These are phyloP conservation scores for Daldinia loculata DNA, from an alignment of 495 filamentous ascomycete species.

Conservation along the genomic window DNA sequence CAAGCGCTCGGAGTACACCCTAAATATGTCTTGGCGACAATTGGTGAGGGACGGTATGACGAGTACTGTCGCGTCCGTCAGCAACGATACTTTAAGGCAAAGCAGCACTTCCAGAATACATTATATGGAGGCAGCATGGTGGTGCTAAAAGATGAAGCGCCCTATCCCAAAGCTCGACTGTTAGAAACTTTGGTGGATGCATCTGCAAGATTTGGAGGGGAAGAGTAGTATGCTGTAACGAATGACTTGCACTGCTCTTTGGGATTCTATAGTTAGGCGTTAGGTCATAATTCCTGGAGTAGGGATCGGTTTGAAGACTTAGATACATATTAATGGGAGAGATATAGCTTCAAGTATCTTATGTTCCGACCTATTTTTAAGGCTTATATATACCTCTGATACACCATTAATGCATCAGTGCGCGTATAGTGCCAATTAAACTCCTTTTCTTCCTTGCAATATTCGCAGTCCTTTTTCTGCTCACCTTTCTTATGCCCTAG, in stretches of 20 bases:
- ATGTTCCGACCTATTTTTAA: too few species aligned
- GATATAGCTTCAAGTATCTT: too few species aligned
- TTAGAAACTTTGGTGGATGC: conserved; percentile 28
- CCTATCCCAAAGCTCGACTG: conserved; percentile 27
- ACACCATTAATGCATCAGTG: too few species aligned
- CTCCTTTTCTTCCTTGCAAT: too few species aligned
- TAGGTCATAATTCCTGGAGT: background rate
- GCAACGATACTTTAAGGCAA: conserved; percentile 25
- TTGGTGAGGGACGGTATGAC: conserved; percentile 75
- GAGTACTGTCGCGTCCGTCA: conserved; percentile 57
- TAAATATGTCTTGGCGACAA: conserved; percentile 83
- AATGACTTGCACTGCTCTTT: background rate
- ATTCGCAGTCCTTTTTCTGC: too few species aligned
- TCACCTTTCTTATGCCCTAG: too few species aligned
- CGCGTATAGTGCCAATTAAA: too few species aligned
- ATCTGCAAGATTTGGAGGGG: conserved; percentile 30
- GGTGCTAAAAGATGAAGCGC: conserved; percentile 37
- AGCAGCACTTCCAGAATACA: conserved; percentile 39
- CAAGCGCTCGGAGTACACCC: conserved; percentile 90
- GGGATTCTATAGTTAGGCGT: conserved; percentile 10
- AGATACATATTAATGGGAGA: background rate
- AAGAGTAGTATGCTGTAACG: background rate
- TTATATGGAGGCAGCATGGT: conserved; percentile 36
- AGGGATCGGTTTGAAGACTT: background rate
- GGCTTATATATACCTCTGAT: too few species aligned